Percentiles rank a stretch among this genome's conserved stretches.
phyloP scores from a whole-genome alignment of 2,329 filamentous ascomycete genomes.

The Aureobasidium musti region DNA sequence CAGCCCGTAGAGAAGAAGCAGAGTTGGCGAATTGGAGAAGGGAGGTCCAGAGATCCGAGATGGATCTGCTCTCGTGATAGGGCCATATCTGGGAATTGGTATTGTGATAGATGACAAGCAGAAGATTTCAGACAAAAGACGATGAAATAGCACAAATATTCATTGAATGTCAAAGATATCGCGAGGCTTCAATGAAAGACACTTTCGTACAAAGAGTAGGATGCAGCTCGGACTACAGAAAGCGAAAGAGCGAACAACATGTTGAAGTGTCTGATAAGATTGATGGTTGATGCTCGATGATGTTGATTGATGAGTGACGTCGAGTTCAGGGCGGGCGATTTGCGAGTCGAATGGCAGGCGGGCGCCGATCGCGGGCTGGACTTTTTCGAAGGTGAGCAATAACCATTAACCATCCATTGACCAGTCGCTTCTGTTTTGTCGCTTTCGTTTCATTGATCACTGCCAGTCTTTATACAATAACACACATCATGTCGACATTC shows the following conservation, averaged over 20 bases:
- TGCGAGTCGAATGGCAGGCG: neutral
- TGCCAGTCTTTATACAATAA: neutral
- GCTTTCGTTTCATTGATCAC: constrained; percentile 2
- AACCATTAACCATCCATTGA: neutral
- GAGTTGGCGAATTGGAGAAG: constrained; percentile 29
- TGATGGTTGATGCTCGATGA: neutral
- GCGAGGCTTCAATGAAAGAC: neutral
- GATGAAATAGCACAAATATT: neutral
- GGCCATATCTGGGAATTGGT: neutral
- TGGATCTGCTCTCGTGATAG: neutral
- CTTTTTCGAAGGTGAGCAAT: constrained; percentile 26
- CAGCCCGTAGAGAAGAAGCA: constrained; percentile 31
- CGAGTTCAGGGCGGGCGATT: neutral
- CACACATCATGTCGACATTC: constrained; percentile 76
- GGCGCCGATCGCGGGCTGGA: constrained; percentile 25
- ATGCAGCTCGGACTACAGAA: neutral
- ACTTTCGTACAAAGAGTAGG: neutral
- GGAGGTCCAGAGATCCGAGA: neutral
- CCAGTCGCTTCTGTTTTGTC: neutral
- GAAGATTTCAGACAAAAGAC: neutral
- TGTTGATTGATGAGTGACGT: neutral
- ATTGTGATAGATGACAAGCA: neutral
- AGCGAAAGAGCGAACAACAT: neutral
- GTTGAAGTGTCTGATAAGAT: too few relatives aligned
- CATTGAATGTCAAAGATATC: neutral